phyloP scores from a whole-genome alignment of 2,329 filamentous ascomycete genomes.

The Grosmannia serpens region DNA sequence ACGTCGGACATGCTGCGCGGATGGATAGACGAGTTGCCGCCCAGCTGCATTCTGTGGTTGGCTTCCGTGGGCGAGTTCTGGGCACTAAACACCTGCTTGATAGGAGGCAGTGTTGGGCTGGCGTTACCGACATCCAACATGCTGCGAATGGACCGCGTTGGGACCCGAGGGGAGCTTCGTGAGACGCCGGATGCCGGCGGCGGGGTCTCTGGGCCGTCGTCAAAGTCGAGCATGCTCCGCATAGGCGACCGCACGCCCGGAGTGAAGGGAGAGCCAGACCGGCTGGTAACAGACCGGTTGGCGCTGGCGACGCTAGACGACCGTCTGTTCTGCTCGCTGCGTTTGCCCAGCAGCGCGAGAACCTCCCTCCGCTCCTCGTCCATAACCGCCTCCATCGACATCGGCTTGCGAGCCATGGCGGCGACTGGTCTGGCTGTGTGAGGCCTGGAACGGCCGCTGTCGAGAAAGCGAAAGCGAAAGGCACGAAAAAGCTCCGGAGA shows the following conservation, averaged over 20 bases:
- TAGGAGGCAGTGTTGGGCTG: conserved; percentile 18
- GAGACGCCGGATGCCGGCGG: conserved; percentile 21
- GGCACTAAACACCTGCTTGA: conserved; percentile 27
- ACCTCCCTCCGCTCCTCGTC: conserved; percentile 70
- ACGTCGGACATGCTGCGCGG: conserved; percentile 47
- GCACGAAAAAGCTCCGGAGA: not conserved
- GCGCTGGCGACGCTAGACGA: conserved; percentile 13
- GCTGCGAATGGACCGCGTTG: conserved; percentile 32
- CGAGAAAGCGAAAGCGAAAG: not conserved
- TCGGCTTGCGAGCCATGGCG: conserved; percentile 31
- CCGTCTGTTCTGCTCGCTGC: not conserved
- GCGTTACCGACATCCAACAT: conserved; percentile 36
- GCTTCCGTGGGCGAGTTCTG: conserved; percentile 35
- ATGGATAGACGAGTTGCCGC: conserved; percentile 17
- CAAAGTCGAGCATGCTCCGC: conserved; percentile 51
- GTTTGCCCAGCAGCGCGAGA: conserved; percentile 46
- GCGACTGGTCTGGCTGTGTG: not conserved
- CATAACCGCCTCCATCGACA: conserved; percentile 67
- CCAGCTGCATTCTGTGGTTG: conserved; percentile 20
- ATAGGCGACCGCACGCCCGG: conserved; percentile 50
- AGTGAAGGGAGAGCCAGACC: conserved; percentile 42
- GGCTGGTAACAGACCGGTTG: conserved; percentile 15
- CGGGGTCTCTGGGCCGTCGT: conserved; percentile 21
- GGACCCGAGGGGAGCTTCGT: conserved; percentile 24
- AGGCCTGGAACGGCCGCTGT: too few relatives aligned